These are phyloP conservation scores for Sporobolus alterniflorus DNA, from an alignment of 202 grass and related monocot species.

Conservation along the genomic window DNA sequence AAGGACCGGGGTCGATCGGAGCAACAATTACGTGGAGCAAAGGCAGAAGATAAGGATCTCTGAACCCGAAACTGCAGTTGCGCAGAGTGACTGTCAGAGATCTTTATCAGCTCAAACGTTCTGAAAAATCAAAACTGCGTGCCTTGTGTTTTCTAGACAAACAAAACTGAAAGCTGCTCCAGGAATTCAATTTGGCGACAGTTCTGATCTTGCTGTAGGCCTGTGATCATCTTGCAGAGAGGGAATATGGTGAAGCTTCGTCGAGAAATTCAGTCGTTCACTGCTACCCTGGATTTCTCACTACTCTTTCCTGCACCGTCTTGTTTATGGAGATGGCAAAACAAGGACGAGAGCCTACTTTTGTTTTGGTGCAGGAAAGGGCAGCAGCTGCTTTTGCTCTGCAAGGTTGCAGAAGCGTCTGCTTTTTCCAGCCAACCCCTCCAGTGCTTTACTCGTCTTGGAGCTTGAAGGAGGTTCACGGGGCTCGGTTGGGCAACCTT, in stretches of 20 bases:
- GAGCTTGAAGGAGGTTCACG: no score
- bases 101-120: background rate
- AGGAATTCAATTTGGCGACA: background rate
- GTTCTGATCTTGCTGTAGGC: no score
- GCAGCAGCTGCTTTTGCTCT: background rate
- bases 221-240: background rate
- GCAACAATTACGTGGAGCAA: background rate
- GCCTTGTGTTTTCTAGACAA: no score
- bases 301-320: no score
- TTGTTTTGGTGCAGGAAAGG: background rate
- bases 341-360: background rate
- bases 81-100: background rate
- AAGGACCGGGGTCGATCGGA: no score
- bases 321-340: background rate
- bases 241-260: background rate
- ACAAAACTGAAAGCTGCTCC: no score
- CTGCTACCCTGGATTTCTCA: no score
- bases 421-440: background rate
- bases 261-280: no score
- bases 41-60: background rate
- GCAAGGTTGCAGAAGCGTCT: slow-evolving; percentile 23
- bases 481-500: no score
- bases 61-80: background rate
- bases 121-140: background rate
- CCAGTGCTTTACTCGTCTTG: no score